phyloP scores from a whole-genome alignment of 1,284 basidiomycete species.

The Ustilago tritici region DNA sequence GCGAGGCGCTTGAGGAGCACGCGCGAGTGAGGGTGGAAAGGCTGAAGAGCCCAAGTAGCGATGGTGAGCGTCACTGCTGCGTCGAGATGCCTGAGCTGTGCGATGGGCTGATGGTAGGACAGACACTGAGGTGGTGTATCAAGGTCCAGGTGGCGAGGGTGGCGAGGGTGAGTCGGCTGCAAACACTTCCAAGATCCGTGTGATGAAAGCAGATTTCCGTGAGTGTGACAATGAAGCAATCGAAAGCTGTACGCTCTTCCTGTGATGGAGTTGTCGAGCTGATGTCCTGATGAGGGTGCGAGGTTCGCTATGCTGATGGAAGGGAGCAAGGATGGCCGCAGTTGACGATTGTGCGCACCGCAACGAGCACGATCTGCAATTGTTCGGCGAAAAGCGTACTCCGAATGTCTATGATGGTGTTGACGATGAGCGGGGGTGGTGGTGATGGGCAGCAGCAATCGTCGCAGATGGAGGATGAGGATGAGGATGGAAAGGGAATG shows the following conservation, averaged over 20 bases:
- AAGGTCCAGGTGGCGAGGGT: background rate
- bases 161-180: background rate
- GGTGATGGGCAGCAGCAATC: background rate
- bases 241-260: background rate
- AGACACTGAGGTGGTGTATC: background rate
- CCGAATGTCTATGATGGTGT: background rate
- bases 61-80: slow-evolving; percentile 5
- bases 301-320: background rate
- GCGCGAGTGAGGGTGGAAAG: background rate
- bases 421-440: background rate
- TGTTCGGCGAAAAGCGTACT: background rate
- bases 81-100: background rate
- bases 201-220: background rate
- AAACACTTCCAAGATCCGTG: background rate
- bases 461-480: background rate
- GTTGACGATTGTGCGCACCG: background rate
- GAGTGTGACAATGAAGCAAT: background rate
- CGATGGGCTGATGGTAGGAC: background rate
- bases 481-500: background rate
- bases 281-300: background rate
- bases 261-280: background rate
- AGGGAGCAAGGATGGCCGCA: background rate
- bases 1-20: slow-evolving; percentile 31
- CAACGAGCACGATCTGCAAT: background rate
- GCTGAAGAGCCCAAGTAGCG: slow-evolving; percentile 12